Percentiles rank a stretch among this genome's conserved stretches.
phyloP scores from a whole-genome alignment of 2,329 filamentous ascomycete species.

The Pyrenochaeta sp. region DNA sequence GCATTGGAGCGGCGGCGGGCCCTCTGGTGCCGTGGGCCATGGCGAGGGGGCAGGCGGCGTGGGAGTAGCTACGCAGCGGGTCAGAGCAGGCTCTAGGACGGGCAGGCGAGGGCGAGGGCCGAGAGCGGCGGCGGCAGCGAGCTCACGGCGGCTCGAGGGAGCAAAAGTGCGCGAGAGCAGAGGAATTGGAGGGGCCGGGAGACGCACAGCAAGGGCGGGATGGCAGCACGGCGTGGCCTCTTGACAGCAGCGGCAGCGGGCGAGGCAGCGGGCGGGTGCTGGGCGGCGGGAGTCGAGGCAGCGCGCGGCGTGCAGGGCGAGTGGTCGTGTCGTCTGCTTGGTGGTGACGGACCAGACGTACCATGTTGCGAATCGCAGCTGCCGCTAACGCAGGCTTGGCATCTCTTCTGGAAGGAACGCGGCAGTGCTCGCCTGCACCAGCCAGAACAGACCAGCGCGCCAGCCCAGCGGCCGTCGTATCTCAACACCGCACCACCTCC shows the following conservation, averaged over 20 bases:
- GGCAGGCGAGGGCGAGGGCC: constrained; percentile 21
- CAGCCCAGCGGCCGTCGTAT: constrained; percentile 11
- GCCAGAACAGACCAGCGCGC: constrained; percentile 4
- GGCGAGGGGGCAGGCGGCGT: constrained; percentile 12
- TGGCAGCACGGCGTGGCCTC: constrained; percentile 5
- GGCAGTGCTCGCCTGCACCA: too few relatives aligned
- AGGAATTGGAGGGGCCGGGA: constrained; percentile 25
- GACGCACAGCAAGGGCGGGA: constrained; percentile 16
- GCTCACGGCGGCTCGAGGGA: constrained; percentile 10
- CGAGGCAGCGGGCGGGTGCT: constrained; percentile 1
- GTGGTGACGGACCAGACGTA: constrained; percentile 2
- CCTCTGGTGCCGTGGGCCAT: constrained; percentile 48
- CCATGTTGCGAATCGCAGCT: constrained; percentile 3
- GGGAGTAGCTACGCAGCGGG: constrained; percentile 11
- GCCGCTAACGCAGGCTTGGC: constrained; percentile 3
- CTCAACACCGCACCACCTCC: constrained; percentile 16
- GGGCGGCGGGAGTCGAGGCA: constrained; percentile 17
- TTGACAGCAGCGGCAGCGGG: constrained; percentile 8
- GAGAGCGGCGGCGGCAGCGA: constrained; percentile 13
- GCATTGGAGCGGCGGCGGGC: constrained; percentile 37
- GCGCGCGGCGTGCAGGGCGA: constrained; percentile 4
- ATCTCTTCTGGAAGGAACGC: constrained; percentile 4
- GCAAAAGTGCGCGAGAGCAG: constrained; percentile 18
- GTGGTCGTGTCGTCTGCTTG: constrained; percentile 7
- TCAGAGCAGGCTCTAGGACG: constrained; percentile 14